A percentile compares a stretch with the other conserved stretches of the same genome.
These are phyloP conservation scores for Ostreobium quekettii DNA, from an alignment of 139 green algal species.

Conservation along the genomic window DNA sequence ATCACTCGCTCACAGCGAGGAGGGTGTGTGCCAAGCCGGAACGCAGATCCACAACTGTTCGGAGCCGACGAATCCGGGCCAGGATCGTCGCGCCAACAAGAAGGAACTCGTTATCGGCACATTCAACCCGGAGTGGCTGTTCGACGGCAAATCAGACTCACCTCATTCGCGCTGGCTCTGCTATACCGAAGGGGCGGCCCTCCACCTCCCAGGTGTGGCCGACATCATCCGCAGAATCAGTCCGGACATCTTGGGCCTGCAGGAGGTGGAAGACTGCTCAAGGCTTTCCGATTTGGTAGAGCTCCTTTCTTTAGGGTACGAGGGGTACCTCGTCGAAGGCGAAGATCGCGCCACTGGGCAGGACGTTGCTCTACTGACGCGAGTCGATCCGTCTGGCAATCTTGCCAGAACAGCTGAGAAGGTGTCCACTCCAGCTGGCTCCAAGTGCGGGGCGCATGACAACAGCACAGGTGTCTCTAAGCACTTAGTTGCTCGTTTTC, in stretches of 20 bases:
- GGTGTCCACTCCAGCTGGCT: not conserved
- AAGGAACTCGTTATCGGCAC: not conserved
- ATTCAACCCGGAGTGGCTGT: slow-evolving; percentile 7
- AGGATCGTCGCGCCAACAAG: no score
- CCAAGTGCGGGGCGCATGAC: not conserved
- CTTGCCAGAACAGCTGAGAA: not conserved
- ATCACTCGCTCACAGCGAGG: no score
- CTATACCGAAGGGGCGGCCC: not conserved
- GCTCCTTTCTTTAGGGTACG: no score
- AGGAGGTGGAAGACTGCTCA: not conserved
- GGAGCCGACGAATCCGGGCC: no score
- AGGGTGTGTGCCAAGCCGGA: no score
- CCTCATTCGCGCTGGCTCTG: no score
- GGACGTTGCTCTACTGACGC: slow-evolving; percentile 2
- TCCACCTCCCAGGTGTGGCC: not conserved
- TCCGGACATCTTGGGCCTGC: not conserved
- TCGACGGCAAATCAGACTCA: no score
- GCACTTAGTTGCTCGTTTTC: slow-evolving; percentile 6
- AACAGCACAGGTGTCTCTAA: not conserved
- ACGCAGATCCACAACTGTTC: no score
- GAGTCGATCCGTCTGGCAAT: not conserved
- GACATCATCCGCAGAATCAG: not conserved
- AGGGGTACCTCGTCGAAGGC: slow-evolving; percentile 12
- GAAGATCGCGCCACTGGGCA: slow-evolving; percentile 2
- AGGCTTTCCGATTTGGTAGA: not conserved